Percentiles rank a stretch among this genome's conserved stretches.
Evolutionary conservation across 1,284 basidiomycete species (phyloP).

Genomic region (Laetiporus sulphureus): DNA sequence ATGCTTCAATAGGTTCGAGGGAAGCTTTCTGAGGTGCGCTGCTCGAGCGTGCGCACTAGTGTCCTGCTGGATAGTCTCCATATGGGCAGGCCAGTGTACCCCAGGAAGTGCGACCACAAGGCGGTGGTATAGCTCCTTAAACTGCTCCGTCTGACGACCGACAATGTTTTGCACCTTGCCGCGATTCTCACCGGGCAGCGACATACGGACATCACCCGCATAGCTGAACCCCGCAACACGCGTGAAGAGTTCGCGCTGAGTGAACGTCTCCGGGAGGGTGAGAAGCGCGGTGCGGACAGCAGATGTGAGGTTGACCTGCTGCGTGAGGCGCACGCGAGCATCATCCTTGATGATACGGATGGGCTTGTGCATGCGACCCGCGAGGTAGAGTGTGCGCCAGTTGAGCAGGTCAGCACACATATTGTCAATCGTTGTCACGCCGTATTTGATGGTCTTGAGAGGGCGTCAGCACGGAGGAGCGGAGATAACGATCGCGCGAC

Average conservation of each 20-base stretch:
- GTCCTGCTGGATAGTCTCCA: slow-evolving; percentile 64
- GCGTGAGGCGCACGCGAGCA: slow-evolving; percentile 83
- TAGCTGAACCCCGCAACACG: slow-evolving; percentile 87
- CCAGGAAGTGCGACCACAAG: slow-evolving; percentile 73
- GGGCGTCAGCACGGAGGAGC: slow-evolving; percentile 8
- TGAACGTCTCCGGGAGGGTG: slow-evolving; percentile 55
- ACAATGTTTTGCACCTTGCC: slow-evolving; percentile 95
- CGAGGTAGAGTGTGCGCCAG: slow-evolving; percentile 92
- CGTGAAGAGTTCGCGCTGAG: slow-evolving; percentile 80
- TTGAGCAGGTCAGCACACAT: slow-evolving; percentile 87
- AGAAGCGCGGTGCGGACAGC: slow-evolving; percentile 80
- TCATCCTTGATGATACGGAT: slow-evolving; percentile 85
- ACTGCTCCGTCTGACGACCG: slow-evolving; percentile 73
- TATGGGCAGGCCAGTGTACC: slow-evolving; percentile 56
- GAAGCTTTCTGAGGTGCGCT: slow-evolving; percentile 71
- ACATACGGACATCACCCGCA: slow-evolving; percentile 89
- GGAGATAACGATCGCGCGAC: slow-evolving; percentile 28
- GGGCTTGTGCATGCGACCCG: slow-evolving; percentile 97
- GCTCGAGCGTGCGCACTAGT: slow-evolving; percentile 56
- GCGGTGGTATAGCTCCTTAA: slow-evolving; percentile 82
- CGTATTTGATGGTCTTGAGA: slow-evolving; percentile 88
- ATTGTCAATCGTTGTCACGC: slow-evolving; percentile 89
- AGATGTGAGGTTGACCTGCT: slow-evolving; percentile 89
- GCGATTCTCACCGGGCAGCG: slow-evolving; percentile 90
- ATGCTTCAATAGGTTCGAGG: slow-evolving; percentile 53